Evolutionary conservation across 2,329 filamentous ascomycete species (phyloP), one percentile per base, ranked within the genome.

Genomic region (Sarocladium brachiariae): DNA sequence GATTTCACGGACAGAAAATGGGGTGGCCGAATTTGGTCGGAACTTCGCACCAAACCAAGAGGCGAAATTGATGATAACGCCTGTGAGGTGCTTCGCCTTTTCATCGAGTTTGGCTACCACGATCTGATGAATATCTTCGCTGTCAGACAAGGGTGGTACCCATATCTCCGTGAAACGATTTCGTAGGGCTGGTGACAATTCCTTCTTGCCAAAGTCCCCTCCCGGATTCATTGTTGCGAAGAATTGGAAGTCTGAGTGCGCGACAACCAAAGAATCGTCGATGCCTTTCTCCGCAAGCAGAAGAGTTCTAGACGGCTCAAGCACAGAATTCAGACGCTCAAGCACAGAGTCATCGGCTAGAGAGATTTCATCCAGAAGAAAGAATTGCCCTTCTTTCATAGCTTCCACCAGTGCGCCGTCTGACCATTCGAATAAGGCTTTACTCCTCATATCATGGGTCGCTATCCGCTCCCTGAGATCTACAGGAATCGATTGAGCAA

Each of bases 121-220:
- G 57, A 99, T 99, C 38, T 95, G 86, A 18, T 90, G 70, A 30
- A 97, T 84, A 63, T 99, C 95, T 25, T 90, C 84, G 49, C 82
- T 79, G 53, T 92, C 87, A 1, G 89, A 90, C 52, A 97, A 72
- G 1, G 91, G 80, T 1, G 93, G 90, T 1, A 97, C 93, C 93
- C 93, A 99, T 8, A 99, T 96, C 67, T 99, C 93, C 0, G 93
- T 99, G 65, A 99, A 96, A 53, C 93, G 87, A 64, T 99, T 99
- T 41, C 93, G 81, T 53, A 99, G 72, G 13, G 93, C 95, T 2
- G 93, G 93, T 1, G 93, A 99, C 11, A 99, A 77, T 65, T 99
- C 93, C 58, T 92, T 89, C 71, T 99, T 99, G 56, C 93, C 93
- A 65, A 97, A 99, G 63, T 99, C 93, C 41, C 95, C 93, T 48